Conservation (phyloP, 1,139 yeast genomes). For the Geotrichum candidum region DNA sequence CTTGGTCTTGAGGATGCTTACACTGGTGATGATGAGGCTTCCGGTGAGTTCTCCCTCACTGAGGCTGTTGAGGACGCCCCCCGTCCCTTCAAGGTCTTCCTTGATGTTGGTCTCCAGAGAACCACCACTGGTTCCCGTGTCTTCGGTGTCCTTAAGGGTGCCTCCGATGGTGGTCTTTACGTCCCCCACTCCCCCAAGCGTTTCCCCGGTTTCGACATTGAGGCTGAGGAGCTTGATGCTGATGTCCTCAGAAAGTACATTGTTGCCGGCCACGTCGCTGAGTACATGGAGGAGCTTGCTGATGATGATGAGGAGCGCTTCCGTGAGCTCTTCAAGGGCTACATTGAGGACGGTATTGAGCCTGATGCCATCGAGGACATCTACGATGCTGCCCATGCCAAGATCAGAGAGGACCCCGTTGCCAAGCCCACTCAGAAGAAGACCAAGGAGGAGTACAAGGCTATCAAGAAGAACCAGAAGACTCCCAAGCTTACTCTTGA, state of each 20-base stretch:
- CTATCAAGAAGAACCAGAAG: constrained; percentile 90
- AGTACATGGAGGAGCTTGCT: constrained; percentile 99
- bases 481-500: constrained; percentile 82
- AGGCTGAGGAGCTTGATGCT: constrained; percentile 95
- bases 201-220: constrained; percentile 99
- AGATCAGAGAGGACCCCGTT: constrained; percentile 90
- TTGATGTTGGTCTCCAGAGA: constrained; percentile 99
- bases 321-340: constrained; percentile 92
- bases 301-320: constrained; percentile 99
- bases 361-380: constrained; percentile 95
- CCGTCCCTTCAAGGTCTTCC: constrained; percentile 99
- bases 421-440: constrained; percentile 87
- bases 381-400: constrained; percentile 90
- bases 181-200: constrained; percentile 99
- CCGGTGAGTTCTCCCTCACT: constrained; percentile 97
- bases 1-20: constrained; percentile 98
- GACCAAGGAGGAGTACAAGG: constrained; percentile 98
- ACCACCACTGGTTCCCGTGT: constrained; percentile 99
- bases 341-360: constrained; percentile 95
- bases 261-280: constrained; percentile 99
- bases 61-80: constrained; percentile 99
- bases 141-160: constrained; percentile 99
- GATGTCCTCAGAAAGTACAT: constrained; percentile 98
- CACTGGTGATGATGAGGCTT: constrained; percentile 98
- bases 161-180: constrained; percentile 99